Percentiles rank a stretch among this genome's conserved stretches.
Conservation (phyloP, 2,329 filamentous ascomycete genomes). For the Huntiella decipiens region DNA sequence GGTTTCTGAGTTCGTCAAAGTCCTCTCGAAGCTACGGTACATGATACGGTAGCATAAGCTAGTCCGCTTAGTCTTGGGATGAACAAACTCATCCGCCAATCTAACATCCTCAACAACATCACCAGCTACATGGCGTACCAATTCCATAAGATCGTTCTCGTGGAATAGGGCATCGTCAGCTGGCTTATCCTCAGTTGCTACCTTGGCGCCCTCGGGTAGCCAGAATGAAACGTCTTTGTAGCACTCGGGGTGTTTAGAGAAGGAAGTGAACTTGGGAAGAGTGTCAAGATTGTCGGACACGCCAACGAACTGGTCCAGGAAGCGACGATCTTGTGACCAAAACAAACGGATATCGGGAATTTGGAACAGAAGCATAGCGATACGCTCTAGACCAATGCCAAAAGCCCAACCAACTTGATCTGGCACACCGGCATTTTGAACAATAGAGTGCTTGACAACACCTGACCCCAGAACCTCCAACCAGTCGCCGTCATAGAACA, state of each 20-base stretch:
- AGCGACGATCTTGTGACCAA: constrained; percentile 74
- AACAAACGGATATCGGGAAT: constrained; percentile 94
- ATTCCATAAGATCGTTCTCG: constrained; percentile 94
- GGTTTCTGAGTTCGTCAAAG: constrained; percentile 64
- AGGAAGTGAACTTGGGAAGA: constrained; percentile 54
- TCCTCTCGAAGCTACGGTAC: constrained; percentile 82
- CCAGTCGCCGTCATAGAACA: constrained; percentile 89
- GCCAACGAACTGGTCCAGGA: constrained; percentile 65
- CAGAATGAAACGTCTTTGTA: constrained; percentile 92
- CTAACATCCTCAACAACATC: constrained; percentile 75
- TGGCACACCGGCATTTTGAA: constrained; percentile 57
- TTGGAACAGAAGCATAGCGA: constrained; percentile 92
- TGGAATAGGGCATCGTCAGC: constrained; percentile 46
- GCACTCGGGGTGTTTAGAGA: constrained; percentile 79
- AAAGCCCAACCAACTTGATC: constrained; percentile 83
- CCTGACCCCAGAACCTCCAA: constrained; percentile 90
- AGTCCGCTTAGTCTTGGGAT: constrained; percentile 64
- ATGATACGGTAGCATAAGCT: constrained; percentile 87
- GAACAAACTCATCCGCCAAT: constrained; percentile 69
- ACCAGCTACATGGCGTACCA: constrained; percentile 65
- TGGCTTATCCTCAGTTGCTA: constrained; percentile 17
- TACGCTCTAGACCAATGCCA: constrained; percentile 79
- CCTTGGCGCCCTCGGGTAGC: constrained; percentile 29
- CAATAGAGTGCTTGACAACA: constrained; percentile 65
- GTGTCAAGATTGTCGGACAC: constrained; percentile 30